phyloP scores from a whole-genome alignment of 148 eudicot genomes.

The Spergularia bocconei region DNA sequence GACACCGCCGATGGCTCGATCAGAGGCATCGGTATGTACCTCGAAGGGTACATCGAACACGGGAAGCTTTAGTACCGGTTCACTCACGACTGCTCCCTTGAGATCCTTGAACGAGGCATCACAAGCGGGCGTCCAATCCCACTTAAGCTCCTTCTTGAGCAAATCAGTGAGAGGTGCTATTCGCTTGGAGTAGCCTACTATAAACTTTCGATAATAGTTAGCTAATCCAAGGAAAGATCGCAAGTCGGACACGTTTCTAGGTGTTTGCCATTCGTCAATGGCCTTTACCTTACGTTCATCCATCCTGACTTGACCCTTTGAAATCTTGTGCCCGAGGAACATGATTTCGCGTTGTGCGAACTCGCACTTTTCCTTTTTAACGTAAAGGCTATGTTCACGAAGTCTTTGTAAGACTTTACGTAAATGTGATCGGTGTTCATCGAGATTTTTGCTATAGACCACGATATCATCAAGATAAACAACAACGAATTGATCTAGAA shows the following conservation, averaged over 20 bases:
- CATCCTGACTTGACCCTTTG: background rate
- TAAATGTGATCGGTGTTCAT: background rate
- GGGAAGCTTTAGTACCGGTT: background rate
- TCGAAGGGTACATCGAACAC: background rate
- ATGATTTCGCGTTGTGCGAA: background rate
- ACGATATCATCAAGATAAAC: slow-evolving; percentile 13
- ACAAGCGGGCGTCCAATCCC: background rate
- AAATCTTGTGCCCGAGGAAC: slow-evolving; percentile 4
- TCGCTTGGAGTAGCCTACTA: slow-evolving; percentile 9
- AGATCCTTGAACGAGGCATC: background rate
- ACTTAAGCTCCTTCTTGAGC: background rate
- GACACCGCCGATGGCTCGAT: slow-evolving; percentile 14
- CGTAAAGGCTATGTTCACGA: background rate
- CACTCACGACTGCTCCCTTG: background rate
- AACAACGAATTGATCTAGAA: slow-evolving; percentile 7
- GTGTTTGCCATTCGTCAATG: slow-evolving; percentile 1
- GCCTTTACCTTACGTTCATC: slow-evolving; percentile 16
- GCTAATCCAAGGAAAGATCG: slow-evolving; percentile 13
- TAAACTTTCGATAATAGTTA: slow-evolving; percentile 26
- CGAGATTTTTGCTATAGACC: background rate
- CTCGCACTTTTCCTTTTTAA: slow-evolving; percentile 15
- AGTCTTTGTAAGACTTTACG: background rate
- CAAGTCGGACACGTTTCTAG: background rate
- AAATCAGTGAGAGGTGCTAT: slow-evolving; percentile 9
- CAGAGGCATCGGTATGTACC: slow-evolving; percentile 11